Conservation (phyloP, 495 filamentous ascomycete species). For the Haplographium delicatum region DNA sequence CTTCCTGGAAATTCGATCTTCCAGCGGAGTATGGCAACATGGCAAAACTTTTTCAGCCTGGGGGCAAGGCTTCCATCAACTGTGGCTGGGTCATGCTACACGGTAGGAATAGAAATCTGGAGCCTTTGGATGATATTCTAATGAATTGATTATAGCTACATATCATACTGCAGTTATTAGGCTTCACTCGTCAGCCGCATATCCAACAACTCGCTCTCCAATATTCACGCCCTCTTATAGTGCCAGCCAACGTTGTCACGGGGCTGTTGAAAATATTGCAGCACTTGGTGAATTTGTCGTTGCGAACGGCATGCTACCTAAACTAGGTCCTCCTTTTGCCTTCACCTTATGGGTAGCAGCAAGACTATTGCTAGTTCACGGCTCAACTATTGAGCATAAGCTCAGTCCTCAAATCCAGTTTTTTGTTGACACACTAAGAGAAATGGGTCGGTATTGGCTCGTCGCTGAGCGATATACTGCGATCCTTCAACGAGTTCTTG, state of each 20-base stretch:
- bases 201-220: constrained; percentile 77
- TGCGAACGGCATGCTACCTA: constrained; percentile 64
- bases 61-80: constrained; percentile 61
- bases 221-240: constrained; percentile 83
- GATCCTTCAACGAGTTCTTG: constrained; percentile 75
- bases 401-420: constrained; percentile 70
- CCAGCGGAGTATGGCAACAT: constrained; percentile 79
- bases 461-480: constrained; percentile 76
- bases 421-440: constrained; percentile 72
- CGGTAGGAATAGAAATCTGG: no score
- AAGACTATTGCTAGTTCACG: constrained; percentile 77
- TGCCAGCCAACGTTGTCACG: constrained; percentile 72
- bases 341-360: constrained; percentile 93
- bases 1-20: constrained; percentile 76
- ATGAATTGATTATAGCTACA: constrained; percentile 18
- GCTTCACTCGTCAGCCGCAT: constrained; percentile 87
- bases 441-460: constrained; percentile 78
- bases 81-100: constrained; percentile 90
- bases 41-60: constrained; percentile 61
- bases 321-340: constrained; percentile 81
- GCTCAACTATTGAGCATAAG: constrained; percentile 77
- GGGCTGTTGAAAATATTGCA: constrained; percentile 78
- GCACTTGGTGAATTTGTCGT: constrained; percentile 70
- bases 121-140: background rate
- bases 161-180: constrained; percentile 72